A percentile compares a stretch with the other conserved stretches of the same genome.
phyloP scores from a whole-genome alignment of 805 yeast species.

The Candida patagonica region DNA sequence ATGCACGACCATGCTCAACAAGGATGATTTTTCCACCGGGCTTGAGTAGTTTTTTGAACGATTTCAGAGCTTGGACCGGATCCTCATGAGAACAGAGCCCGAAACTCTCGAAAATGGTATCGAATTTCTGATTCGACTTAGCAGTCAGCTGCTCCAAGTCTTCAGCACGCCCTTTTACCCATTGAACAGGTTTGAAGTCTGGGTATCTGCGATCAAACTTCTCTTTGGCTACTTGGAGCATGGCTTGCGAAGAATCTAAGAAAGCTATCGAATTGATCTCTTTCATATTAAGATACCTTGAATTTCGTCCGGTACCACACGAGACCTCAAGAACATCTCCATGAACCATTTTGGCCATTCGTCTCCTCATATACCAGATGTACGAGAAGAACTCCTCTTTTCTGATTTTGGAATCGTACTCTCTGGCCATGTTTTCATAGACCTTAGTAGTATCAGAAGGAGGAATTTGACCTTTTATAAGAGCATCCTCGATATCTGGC shows the following conservation, averaged over 20 bases:
- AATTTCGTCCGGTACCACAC: constrained; percentile 93
- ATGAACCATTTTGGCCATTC: constrained; percentile 64
- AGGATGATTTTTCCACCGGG: constrained; percentile 87
- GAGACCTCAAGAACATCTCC: constrained; percentile 95
- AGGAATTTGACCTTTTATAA: constrained; percentile 19
- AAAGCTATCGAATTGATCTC: constrained; percentile 67
- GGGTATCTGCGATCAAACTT: constrained; percentile 68
- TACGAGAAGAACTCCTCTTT: constrained; percentile 50
- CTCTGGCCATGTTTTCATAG: constrained; percentile 63
- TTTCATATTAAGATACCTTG: constrained; percentile 58
- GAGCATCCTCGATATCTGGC: constrained; percentile 10
- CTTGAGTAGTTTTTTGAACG: constrained; percentile 61
- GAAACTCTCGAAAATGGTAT: constrained; percentile 87
- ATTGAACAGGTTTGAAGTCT: constrained; percentile 61
- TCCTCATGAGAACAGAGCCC: constrained; percentile 95
- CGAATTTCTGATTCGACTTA: constrained; percentile 47
- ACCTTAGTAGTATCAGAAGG: constrained; percentile 66
- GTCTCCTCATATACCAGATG: constrained; percentile 51
- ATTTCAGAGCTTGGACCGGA: constrained; percentile 72
- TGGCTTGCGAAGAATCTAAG: constrained; percentile 72
- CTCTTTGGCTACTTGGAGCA: constrained; percentile 72
- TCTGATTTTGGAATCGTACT: constrained; percentile 72
- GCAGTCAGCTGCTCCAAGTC: constrained; percentile 53
- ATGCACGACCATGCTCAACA: constrained; percentile 88
- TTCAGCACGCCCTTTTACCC: constrained; percentile 86